Evolutionary conservation across 1,139 yeast species (phyloP).

Genomic region (Pichia sp.): DNA sequence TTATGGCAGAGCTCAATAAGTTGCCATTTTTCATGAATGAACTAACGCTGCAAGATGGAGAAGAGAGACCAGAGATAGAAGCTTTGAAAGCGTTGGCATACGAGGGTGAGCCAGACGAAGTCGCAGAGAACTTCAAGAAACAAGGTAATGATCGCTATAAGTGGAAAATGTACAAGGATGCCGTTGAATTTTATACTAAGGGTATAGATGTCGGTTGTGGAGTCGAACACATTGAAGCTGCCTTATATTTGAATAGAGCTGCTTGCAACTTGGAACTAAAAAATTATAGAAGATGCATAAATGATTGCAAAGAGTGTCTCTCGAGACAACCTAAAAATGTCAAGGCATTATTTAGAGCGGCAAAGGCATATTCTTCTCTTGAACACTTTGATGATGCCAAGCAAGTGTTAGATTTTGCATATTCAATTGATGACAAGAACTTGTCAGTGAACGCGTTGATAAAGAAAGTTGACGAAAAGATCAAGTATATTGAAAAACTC

Average conservation of each 20-base stretch:
- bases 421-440: slow-evolving; percentile 51
- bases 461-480: slow-evolving; percentile 35
- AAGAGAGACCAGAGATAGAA: slow-evolving; percentile 68
- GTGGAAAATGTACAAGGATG: slow-evolving; percentile 63
- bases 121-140: slow-evolving; percentile 81
- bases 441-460: slow-evolving; percentile 41
- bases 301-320: slow-evolving; percentile 75
- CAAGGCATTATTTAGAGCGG: slow-evolving; percentile 83
- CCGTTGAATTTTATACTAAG: slow-evolving; percentile 70
- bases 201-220: slow-evolving; percentile 69
- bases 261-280: slow-evolving; percentile 83
- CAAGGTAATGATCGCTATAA: slow-evolving; percentile 90
- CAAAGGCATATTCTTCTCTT: slow-evolving; percentile 68
- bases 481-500: slow-evolving; percentile 21
- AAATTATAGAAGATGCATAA: slow-evolving; percentile 80
- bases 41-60: slow-evolving; percentile 71
- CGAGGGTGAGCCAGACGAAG: slow-evolving; percentile 92
- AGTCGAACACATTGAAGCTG: slow-evolving; percentile 46
- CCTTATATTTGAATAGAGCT: slow-evolving; percentile 75
- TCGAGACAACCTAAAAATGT: slow-evolving; percentile 58
- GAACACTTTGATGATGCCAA: slow-evolving; percentile 67
- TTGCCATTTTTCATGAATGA: slow-evolving; percentile 94
- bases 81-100: slow-evolving; percentile 89
- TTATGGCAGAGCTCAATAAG: slow-evolving; percentile 70
- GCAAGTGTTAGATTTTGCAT: slow-evolving; percentile 59